These are phyloP conservation scores for Capniomyces stellatus DNA, from an alignment of 371 early-diverging fungal species.

Conservation along the genomic window DNA sequence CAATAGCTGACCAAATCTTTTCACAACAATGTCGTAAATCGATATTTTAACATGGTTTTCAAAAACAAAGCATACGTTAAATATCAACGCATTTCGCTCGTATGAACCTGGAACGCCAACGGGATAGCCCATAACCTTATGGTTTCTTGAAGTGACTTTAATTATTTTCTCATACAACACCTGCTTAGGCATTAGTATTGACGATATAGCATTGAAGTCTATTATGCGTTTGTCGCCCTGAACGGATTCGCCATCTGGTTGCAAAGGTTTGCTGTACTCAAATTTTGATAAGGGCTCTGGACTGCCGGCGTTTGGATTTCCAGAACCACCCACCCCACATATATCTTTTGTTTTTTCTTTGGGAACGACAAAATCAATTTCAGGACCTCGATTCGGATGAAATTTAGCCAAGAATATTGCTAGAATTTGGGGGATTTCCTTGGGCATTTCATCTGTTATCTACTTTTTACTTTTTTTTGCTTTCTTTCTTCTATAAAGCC, in stretches of 20 bases:
- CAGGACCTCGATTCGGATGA: constrained; percentile 16
- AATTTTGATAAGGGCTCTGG: neutral
- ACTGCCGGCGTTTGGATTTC: neutral
- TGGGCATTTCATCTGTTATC: neutral
- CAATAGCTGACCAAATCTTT: constrained; percentile 18
- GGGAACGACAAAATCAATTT: constrained; percentile 17
- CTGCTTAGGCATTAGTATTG: constrained; percentile 20
- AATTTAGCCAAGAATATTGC: constrained; percentile 21
- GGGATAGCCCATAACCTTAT: constrained; percentile 22
- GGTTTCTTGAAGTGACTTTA: constrained; percentile 12
- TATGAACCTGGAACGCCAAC: constrained; percentile 15
- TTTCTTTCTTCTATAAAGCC: no score
- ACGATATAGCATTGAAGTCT: constrained; percentile 21
- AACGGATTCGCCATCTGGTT: neutral
- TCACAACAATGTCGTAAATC: constrained; percentile 21
- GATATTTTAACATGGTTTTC: neutral
- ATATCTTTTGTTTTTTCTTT: constrained; percentile 7
- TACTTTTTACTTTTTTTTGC: no score
- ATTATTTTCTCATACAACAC: constrained; percentile 20
- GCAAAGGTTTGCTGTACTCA: neutral
- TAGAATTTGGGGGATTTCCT: constrained; percentile 15
- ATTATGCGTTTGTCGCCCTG: constrained; percentile 9
- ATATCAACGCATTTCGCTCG: constrained; percentile 17
- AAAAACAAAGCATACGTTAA: constrained; percentile 24
- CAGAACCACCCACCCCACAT: neutral